These are phyloP conservation scores for Rhytidiadelphus loreus DNA, from an alignment of 225 moss, liverwort and hornwort species.

Conservation along the genomic window DNA sequence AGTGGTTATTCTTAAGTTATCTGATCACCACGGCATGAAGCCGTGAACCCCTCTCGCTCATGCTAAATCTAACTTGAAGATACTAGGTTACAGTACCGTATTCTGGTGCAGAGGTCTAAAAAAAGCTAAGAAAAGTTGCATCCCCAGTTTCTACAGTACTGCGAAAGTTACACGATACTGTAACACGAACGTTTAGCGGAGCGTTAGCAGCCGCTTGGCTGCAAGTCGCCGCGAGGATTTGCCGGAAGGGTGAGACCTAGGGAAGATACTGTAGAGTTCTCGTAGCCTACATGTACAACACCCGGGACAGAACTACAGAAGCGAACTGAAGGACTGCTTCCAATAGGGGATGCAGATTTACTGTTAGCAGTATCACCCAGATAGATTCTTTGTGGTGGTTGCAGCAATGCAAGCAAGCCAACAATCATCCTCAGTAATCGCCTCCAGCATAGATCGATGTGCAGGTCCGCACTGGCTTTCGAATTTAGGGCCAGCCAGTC, in stretches of 20 bases:
- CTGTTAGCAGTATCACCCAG: not conserved
- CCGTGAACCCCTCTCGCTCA: not conserved
- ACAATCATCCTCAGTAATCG: not conserved
- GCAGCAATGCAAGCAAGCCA: not conserved
- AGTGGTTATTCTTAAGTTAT: not conserved
- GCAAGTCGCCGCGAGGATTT: slow-evolving; percentile 1
- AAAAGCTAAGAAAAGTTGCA: not conserved
- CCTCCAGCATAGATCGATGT: not conserved
- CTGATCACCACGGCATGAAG: not conserved
- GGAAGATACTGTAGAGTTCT: not conserved
- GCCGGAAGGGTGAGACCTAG: not conserved
- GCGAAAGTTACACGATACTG: not conserved
- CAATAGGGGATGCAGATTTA: not conserved
- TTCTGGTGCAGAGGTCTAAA: not conserved
- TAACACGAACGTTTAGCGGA: not conserved
- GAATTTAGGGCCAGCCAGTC: not conserved
- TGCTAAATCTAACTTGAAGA: not conserved
- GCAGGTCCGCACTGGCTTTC: not conserved
- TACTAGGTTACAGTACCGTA: no score
- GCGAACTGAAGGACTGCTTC: not conserved
- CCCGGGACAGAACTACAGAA: not conserved
- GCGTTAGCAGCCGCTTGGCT: not conserved
- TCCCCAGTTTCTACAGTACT: not conserved
- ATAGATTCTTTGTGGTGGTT: not conserved
- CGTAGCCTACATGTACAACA: not conserved